Evolutionary conservation across 305 asterid genomes (phyloP).

Genomic region (Fraxinus baroniana): DNA sequence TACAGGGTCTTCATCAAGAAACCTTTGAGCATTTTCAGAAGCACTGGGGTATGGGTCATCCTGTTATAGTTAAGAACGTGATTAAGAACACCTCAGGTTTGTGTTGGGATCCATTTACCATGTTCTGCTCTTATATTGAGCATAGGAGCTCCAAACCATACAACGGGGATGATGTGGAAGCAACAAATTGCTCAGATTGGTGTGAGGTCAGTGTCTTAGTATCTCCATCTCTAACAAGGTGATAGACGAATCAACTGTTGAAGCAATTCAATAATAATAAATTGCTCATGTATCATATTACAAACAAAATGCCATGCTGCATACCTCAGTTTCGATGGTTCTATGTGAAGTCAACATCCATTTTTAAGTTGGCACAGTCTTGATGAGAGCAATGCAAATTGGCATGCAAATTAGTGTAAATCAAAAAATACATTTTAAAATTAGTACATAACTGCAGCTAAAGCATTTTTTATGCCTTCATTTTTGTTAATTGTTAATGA

Average conservation of each 20-base stretch:
- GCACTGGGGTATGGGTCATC: conserved; percentile 91
- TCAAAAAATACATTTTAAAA: background rate
- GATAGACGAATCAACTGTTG: conserved; percentile 9
- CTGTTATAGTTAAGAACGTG: conserved; percentile 78
- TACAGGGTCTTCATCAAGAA: conserved; percentile 63
- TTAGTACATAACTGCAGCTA: background rate
- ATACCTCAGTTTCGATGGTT: background rate
- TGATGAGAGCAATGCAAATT: background rate
- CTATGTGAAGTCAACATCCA: background rate
- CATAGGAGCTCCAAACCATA: conserved; percentile 50
- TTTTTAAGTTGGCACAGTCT: background rate
- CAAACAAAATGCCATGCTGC: background rate
- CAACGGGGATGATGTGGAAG: conserved; percentile 37
- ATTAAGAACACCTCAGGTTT: conserved; percentile 43
- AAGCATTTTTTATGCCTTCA: background rate
- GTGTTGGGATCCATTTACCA: conserved; percentile 86
- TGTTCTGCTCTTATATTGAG: conserved; percentile 80
- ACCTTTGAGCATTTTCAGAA: conserved; percentile 76
- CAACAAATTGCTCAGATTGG: conserved; percentile 70
- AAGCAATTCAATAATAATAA: background rate
- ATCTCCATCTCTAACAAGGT: conserved; percentile 7
- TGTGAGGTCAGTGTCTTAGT: conserved; percentile 69
- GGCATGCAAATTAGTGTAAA: background rate
- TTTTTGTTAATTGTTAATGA: background rate
- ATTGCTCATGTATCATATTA: background rate